Evolutionary conservation across 2,329 filamentous ascomycete genomes (phyloP), one percentile per base, ranked within the genome.

Genomic region (Seiridium unicorne): DNA sequence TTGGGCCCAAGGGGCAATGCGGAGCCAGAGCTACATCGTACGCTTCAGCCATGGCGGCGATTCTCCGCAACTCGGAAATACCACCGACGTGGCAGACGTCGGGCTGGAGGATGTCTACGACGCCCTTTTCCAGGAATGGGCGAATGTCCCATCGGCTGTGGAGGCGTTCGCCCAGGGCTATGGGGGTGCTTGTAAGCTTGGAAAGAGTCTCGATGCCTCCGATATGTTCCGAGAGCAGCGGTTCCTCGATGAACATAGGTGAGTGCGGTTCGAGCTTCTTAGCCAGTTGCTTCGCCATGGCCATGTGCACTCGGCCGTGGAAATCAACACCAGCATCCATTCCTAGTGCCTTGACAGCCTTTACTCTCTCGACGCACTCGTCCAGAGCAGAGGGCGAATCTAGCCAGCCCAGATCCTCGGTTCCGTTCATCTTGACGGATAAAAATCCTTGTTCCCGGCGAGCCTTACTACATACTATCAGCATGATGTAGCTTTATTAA

Each of bases 201-300:
- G 71, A 64, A 3, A 90, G 76, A 49, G 84, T 81, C 65, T 85
- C 88, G 68, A 91, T 86, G 1, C 81, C 87, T 57, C 87, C 87
- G 44, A 76, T 70, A 60, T 92, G 87, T 68, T 93, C 90, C 1
- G 84, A 88, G 0, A 92, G 79, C 2, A 92, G 75, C 0, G 89
- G 89, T 65, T 92, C 89, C 69, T 92, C 90, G 48, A 93, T 87
- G 70, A 92, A 93, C n/a, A 93, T 76, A 0, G 89, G 90, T 1
- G 80, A 79, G 64, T 90, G 82, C 0, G 89, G 88, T 62, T 89
- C 89, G 0, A 93, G 79, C 0, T 83, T 79, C 60, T 83, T 82
- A 1, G 88, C 88, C 2, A 93, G 81, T 65, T 93, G 90, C 65
- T 90, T 91, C 0, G 89, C 90, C 89, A 93, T 93, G n/a, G 89